These are phyloP conservation scores for Remersonia thermophila DNA, from an alignment of 2,329 filamentous ascomycete genomes.

Conservation along the genomic window DNA sequence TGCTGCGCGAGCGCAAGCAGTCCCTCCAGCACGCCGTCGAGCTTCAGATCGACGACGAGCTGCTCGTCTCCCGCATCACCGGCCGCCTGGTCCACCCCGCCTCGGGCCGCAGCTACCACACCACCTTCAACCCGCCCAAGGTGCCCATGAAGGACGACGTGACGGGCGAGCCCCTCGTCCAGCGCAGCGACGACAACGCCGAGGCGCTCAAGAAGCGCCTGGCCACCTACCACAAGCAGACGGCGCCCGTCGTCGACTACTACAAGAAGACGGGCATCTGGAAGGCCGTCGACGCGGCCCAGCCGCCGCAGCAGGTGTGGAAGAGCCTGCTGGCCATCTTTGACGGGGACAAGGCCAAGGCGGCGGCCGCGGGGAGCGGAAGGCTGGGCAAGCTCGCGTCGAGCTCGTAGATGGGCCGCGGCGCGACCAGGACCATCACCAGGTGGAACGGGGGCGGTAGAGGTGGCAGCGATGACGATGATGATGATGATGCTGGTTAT, in stretches of 20 bases:
- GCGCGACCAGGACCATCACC: too few relatives aligned
- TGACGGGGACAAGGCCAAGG: constrained; percentile 47
- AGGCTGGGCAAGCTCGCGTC: constrained; percentile 31
- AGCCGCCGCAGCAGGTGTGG: constrained; percentile 94
- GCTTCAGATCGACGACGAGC: constrained; percentile 88
- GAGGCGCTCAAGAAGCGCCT: constrained; percentile 93
- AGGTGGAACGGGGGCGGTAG: too few relatives aligned
- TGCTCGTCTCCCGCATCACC: constrained; percentile 91
- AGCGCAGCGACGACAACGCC: constrained; percentile 94
- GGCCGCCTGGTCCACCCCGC: constrained; percentile 92
- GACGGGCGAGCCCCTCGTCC: constrained; percentile 90
- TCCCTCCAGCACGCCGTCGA: constrained; percentile 90
- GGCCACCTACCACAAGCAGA: constrained; percentile 87
- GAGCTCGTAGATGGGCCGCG: constrained; percentile 16
- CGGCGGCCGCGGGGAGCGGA: constrained; percentile 22
- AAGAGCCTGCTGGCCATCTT: constrained; percentile 82
- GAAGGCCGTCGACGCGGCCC: constrained; percentile 88
- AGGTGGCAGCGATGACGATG: too few relatives aligned
- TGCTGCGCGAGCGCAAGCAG: constrained; percentile 69
- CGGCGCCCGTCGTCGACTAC: constrained; percentile 81
- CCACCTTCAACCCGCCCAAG: constrained; percentile 97
- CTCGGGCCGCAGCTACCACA: constrained; percentile 94
- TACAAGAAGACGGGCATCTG: constrained; percentile 98
- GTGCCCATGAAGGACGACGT: constrained; percentile 87
- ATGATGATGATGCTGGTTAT: too few relatives aligned